Conservation (phyloP, 306 rosid species). For the Elaeagnus macrophylla region DNA sequence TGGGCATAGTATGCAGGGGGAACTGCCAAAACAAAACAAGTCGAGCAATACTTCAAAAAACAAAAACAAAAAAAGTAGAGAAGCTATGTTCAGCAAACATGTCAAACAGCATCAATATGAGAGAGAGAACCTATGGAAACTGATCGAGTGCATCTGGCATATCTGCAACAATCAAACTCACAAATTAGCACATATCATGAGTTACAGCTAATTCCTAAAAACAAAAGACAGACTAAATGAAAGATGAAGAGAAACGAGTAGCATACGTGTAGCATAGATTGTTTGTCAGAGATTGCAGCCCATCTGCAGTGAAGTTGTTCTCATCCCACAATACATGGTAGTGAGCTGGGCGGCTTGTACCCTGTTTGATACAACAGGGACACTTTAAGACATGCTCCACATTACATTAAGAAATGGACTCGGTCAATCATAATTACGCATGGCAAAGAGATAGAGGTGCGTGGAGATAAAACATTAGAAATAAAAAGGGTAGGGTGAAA, state of each 20-base stretch:
- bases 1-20: conserved; percentile 98
- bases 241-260: not conserved
- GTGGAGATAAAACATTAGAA: not conserved
- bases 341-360: conserved; percentile 96
- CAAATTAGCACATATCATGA: too few relatives aligned
- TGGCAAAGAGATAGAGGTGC: not conserved
- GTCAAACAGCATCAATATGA: not conserved
- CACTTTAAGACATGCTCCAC: not conserved
- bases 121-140: conserved; percentile 76
- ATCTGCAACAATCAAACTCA: conserved; percentile 30
- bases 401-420: not conserved
- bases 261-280: conserved; percentile 96
- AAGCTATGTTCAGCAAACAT: not conserved
- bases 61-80: not conserved
- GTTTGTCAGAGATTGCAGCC: conserved; percentile 64
- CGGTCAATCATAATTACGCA: too few relatives aligned
- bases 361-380: conserved; percentile 37
- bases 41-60: not conserved
- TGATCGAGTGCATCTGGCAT: conserved; percentile 90
- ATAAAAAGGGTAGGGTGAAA: not conserved
- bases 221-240: not conserved
- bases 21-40: conserved; percentile 34
- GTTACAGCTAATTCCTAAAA: not conserved
- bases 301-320: conserved; percentile 87
- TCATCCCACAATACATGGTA: conserved; percentile 97